A percentile compares a stretch with the other conserved stretches of the same genome.
Evolutionary conservation across 208 protist genomes (phyloP).

Genomic region (Leishmania arabica): DNA sequence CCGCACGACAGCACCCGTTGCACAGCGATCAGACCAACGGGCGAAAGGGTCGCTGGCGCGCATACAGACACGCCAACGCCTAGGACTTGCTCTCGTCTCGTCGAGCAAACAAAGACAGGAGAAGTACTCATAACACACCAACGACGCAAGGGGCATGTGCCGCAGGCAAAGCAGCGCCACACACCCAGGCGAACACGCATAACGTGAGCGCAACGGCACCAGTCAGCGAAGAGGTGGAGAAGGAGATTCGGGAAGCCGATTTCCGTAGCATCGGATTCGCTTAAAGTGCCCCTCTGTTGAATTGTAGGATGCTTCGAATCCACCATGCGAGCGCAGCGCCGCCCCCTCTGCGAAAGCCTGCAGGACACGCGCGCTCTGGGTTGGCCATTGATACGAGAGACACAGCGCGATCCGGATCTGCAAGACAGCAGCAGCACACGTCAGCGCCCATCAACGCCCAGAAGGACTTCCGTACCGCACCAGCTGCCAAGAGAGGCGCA

Average conservation of each 20-base stretch:
- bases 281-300: not conserved
- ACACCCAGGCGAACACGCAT: not conserved
- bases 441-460: not conserved
- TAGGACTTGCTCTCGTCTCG: not conserved
- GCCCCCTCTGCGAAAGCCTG: not conserved
- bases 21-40: not conserved
- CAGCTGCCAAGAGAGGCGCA: not conserved
- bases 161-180: not conserved
- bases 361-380: not conserved
- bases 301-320: not conserved
- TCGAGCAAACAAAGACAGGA: not conserved
- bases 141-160: not conserved
- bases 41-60: not conserved
- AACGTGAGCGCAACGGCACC: not conserved
- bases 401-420: not conserved
- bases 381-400: not conserved
- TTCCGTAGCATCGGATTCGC: not conserved
- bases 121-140: not conserved
- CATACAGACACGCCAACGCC: not conserved
- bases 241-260: slow-evolving; percentile 1
- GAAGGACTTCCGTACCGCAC: not conserved
- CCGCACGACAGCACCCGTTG: not conserved
- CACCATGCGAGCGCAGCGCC: not conserved
- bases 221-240: not conserved
- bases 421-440: not conserved